Evolutionary conservation across 495 filamentous ascomycete species (phyloP).

Genomic region (Aspergillus haitiensis): DNA sequence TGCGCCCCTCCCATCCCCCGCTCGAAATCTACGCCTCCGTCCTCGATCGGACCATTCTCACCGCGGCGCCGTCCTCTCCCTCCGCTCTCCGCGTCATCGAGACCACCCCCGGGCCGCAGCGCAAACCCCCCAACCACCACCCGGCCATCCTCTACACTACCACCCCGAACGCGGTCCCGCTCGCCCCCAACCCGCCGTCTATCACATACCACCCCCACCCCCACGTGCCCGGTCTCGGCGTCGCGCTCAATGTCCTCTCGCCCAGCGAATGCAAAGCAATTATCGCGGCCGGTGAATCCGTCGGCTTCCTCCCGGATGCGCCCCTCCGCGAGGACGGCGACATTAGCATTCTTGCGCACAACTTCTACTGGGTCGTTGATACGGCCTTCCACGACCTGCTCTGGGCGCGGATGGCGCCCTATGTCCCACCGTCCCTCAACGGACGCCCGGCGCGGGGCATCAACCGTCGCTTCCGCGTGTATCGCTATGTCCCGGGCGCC

Average conservation of each 20-base stretch:
- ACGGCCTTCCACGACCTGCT: slow-evolving; percentile 42
- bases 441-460: slow-evolving; percentile 36
- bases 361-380: slow-evolving; percentile 46
- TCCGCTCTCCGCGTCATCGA: slow-evolving; percentile 38
- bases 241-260: slow-evolving; percentile 38
- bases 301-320: slow-evolving; percentile 39
- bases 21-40: slow-evolving; percentile 38
- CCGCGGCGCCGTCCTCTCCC: slow-evolving; percentile 29
- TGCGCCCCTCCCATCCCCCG: slow-evolving; percentile 34
- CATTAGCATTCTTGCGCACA: slow-evolving; percentile 43
- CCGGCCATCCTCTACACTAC: slow-evolving; percentile 42
- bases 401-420: slow-evolving; percentile 36
- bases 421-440: slow-evolving; percentile 34
- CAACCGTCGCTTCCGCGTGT: slow-evolving; percentile 44
- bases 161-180: slow-evolving; percentile 33
- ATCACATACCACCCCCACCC: slow-evolving; percentile 42
- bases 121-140: slow-evolving; percentile 44
- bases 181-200: slow-evolving; percentile 27
- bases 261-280: slow-evolving; percentile 36
- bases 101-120: slow-evolving; percentile 34
- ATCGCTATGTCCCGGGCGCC: slow-evolving; percentile 42
- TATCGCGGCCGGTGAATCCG: slow-evolving; percentile 42
- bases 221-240: slow-evolving; percentile 39
- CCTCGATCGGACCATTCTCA: slow-evolving; percentile 39
- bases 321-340: slow-evolving; percentile 42